Base-by-base conservation (phyloP, 108 stramenopile genomes). In the Nitzschia sp. region DNA sequence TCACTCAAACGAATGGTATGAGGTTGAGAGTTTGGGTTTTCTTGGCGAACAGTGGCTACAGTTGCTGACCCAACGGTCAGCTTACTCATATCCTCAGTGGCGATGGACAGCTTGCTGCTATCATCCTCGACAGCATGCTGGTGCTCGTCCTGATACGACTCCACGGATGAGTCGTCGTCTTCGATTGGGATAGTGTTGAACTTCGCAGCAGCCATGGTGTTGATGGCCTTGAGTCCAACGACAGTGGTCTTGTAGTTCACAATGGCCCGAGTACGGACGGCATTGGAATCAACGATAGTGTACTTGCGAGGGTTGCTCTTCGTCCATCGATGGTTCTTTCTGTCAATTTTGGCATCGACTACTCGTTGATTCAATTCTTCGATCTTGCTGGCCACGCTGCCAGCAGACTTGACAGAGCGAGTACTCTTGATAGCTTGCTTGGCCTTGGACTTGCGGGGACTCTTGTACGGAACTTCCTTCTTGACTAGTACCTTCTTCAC, bases 231-330 rank as follows among this genome's bases (percentile, higher is more conserved):
- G 8, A 68, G 34, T 22, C 64, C 60, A 9, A 66, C 73, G 19
- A 53, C 43, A 41, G 29, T 65, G 12, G 69, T 67, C 67, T 65
- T 70, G 61, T 76, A 76, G n/a, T 62, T 59, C 0, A 63, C 52
- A n/a, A 76, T 50, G 8, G 53, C 67, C 10, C 57, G 69, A 50
- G 51, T 76, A 22, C 75, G 68, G 6, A 76, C 64, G 7, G 61
- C 57, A 51, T 68, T 76, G 21, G 62, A 55, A 43, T 63, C 57
- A 38, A 63, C 56, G n/a, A 63, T 59, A 6, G 48, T 51, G 41
- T 68, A 67, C 53, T 57, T 46, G 15, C 73, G 67, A 42, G 73
- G 73, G 34, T 75, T 75, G 44, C 43, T 68, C 53, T 75, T 75
- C 53, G 67, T 76, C 38, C 48, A 54, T 7, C 43, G 48, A 10